Base-by-base conservation (phyloP, 2,329 filamentous ascomycete genomes). In the Dendrostoma leiphaemia region DNA sequence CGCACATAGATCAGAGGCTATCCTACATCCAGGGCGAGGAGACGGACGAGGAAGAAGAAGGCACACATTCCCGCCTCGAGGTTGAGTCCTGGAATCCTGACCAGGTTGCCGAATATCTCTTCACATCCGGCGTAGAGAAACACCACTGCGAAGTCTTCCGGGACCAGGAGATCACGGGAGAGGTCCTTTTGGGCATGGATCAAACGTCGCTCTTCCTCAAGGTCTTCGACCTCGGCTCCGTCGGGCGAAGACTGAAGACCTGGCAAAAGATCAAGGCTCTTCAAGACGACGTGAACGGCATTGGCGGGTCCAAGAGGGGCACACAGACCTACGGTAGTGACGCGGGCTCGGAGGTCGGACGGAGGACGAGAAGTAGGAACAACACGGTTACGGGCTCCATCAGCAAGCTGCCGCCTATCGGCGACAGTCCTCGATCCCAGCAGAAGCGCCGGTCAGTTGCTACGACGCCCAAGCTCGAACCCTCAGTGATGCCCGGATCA, bases 231-330 rank as follows among this genome's bases (percentile, higher is more conserved):
- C 79, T 97, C 61, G 93, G 93, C 17, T 90, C 92, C 3, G 92
- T 97, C 62, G 93, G 93, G 8, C 83, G 90, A 54, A 83, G 93
- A 58, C 74, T 97, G 58, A 95, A 95, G 70, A 96, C 92, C 2
- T 97, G 93, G 93, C 91, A 97, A 71, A 96, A 94, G 71, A 92
- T 97, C 69, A 96, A 96, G 71, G 78, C 84, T 3, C 80, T 97
- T 59, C 93, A 97, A 67, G 90, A 96, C 64, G 91, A 97, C 69
- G 86, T 94, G 38, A 87, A 82, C 59, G 80, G 81, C 41, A 71
- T 69, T 29, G 71, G 68, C 7, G 54, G 66, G 15, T 75, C 74
- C 10, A 75, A 79, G 54, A 74, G 81, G 48, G 81, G 77, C 44
- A 85, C 81, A 1, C 75, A 76, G 53, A 78, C 75, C 2, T 83